Evolutionary conservation across 768 basidiomycete genomes (phyloP).

Genomic region (Lentinula guzmanii): DNA sequence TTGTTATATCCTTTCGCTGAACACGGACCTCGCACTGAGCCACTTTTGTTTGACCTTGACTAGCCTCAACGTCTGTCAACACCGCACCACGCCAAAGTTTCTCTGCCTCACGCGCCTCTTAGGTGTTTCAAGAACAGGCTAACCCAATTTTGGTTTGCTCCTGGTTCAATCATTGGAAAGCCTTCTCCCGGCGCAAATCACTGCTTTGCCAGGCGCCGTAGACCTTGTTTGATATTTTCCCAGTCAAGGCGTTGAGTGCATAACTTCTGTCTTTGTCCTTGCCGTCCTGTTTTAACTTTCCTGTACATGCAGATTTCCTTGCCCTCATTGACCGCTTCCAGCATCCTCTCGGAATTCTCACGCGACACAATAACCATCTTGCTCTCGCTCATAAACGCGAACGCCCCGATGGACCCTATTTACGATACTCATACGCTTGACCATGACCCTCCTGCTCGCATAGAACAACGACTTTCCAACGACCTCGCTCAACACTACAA

Average conservation of each 20-base stretch:
- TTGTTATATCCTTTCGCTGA: not conserved
- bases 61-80: not conserved
- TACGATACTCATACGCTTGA: not conserved
- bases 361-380: not conserved
- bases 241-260: not conserved
- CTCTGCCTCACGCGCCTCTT: not conserved
- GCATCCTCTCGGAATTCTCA: not conserved
- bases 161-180: not conserved
- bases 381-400: not conserved
- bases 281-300: not conserved
- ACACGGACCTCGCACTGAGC: not conserved
- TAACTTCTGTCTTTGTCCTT: not conserved
- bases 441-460: not conserved
- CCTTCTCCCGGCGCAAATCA: not conserved
- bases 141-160: not conserved
- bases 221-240: not conserved
- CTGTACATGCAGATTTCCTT: not conserved
- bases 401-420: not conserved
- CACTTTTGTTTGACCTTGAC: not conserved
- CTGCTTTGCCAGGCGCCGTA: not conserved
- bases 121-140: not conserved
- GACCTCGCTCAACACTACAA: not conserved
- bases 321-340: too few relatives aligned
- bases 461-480: not conserved
- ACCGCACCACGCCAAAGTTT: not conserved